Evolutionary conservation across 2,329 filamentous ascomycete species (phyloP), one percentile per base, ranked within the genome.

Genomic region (Cercospora sp.): DNA sequence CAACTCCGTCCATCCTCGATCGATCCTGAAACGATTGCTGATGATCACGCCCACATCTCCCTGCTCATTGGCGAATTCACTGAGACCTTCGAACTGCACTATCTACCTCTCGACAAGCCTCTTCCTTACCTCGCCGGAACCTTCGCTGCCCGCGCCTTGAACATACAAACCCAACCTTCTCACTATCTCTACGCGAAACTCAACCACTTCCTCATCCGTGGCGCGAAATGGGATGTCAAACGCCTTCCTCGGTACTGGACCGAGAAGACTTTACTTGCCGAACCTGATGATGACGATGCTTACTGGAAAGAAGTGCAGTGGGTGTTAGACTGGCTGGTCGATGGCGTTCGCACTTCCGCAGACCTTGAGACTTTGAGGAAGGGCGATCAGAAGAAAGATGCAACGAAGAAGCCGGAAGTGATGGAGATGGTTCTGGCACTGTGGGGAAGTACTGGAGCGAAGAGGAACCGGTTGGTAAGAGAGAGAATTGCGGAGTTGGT

Each of bases 171-270:
- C 24, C 89, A 92, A 69, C 94, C 94, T 0, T 85, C 93, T 16
- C 92, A 97, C 76, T 88, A 87, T 69, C 86, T 97, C 43, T 98
- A 97, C 78, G 87, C 89, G 67, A 97, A 97, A 77, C 82, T 95
- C 80, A 97, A 97, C 81, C 84, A 85, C 5, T 97, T 94, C 78
- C 86, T 98, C 40, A 92, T 92, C 24, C 89, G 89, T 62, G 87
- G 89, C 0, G 94, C 94, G 0, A 80, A 85, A 26, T 98, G 94
- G 94, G 85, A 89, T 12, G 77, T 85, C 10, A 79, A 79, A 30
- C 85, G 85, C 57, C 78, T 89, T 5, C 83, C 86, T 0, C 83
- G 83, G 1, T 87, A 88, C 75, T 89, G 87, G 83, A 81, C 89
- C 18, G 87, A 91, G 68, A 89, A 88, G 76, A 87, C 95, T 26